These are phyloP conservation scores for Glaciozyma antarctica DNA, from an alignment of 768 basidiomycete genomes.

Conservation along the genomic window DNA sequence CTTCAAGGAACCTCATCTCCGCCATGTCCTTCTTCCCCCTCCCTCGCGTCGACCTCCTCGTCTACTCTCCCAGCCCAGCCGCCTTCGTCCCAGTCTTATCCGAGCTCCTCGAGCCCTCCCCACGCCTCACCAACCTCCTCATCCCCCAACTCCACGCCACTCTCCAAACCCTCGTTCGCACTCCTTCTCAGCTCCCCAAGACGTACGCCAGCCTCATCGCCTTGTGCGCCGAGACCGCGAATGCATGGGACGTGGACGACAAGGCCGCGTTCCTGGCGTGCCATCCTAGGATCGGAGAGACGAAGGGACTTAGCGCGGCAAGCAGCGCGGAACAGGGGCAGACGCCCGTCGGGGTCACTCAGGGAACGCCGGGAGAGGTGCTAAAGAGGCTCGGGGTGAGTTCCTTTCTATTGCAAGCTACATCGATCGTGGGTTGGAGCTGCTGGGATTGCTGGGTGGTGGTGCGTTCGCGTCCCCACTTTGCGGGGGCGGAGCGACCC, in stretches of 20 bases:
- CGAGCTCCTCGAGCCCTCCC: conserved; percentile 40
- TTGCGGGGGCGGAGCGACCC: background rate
- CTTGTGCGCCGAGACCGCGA: conserved; percentile 30
- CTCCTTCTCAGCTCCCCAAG: background rate
- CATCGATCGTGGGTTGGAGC: background rate
- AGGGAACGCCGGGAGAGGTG: conserved; percentile 35
- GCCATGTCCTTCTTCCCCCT: conserved; percentile 12
- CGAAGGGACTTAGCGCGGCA: conserved; percentile 34
- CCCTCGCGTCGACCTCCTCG: conserved; percentile 24
- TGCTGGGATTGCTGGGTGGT: background rate
- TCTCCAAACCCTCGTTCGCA: conserved; percentile 1
- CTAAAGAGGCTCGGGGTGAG: conserved; percentile 36
- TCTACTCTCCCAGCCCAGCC: conserved; percentile 15
- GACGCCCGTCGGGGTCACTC: conserved; percentile 8
- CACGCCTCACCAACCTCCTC: conserved; percentile 35
- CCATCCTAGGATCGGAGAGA: conserved; percentile 43
- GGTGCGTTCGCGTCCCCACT: background rate
- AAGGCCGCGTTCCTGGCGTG: conserved; percentile 40
- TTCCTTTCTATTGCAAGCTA: too few relatives aligned
- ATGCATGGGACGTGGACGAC: conserved; percentile 34
- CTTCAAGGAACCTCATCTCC: too few relatives aligned
- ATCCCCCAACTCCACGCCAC: conserved; percentile 35
- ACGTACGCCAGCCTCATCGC: conserved; percentile 34
- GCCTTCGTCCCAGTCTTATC: conserved; percentile 28
- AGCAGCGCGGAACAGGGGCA: conserved; percentile 41